Evolutionary conservation across 106 monocot genomes (phyloP), one percentile per base, ranked within the genome.

Genomic region (Platanthera guangdongensis): DNA sequence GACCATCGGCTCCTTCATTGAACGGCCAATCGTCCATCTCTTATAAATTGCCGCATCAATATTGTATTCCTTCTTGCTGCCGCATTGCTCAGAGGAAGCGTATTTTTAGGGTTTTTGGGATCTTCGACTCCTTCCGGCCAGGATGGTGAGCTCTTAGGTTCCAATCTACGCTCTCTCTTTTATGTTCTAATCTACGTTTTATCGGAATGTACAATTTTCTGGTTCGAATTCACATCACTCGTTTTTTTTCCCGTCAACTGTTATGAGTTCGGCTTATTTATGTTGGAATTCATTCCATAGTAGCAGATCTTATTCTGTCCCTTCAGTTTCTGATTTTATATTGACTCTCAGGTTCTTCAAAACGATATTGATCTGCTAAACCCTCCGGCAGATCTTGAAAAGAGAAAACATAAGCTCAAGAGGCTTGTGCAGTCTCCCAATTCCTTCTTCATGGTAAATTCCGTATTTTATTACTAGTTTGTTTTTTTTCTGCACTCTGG

Each of bases 341-440:
- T 55, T 4, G 15, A 8, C 22, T 21, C 15, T 5, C 62, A 88
- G 88, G 88, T 88, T 77, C 88, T 88, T 18, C 83, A 81, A 39
- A 88, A 88, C 67, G 88, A 88, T 78, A 81, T 85, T 19, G 88
- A 88, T 83, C 81, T 88, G 68, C 81, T 88, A 9, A 85, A 88
- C 53, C 88, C 88, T 4, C 88, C 88, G 12, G 49, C 85, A 2
- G 88, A 88, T 50, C 81, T 85, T 48, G 88, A 88, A 82, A 88
- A 85, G 81, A 83, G 79, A 77, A 83, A 73, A 75, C 88, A 88
- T 79, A 88, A 88, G 85, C 84, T 85, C 80, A 88, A 85, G 88
- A 54, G 88, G 18, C 85, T 88, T 7, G 85, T 88, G 50, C 88
- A 81, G 74, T 88, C 85, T 7, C 88, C 88, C 5, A 88, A 88